These are phyloP conservation scores for Austroboletus niveus DNA, from an alignment of 1,284 basidiomycete genomes.

Conservation along the genomic window DNA sequence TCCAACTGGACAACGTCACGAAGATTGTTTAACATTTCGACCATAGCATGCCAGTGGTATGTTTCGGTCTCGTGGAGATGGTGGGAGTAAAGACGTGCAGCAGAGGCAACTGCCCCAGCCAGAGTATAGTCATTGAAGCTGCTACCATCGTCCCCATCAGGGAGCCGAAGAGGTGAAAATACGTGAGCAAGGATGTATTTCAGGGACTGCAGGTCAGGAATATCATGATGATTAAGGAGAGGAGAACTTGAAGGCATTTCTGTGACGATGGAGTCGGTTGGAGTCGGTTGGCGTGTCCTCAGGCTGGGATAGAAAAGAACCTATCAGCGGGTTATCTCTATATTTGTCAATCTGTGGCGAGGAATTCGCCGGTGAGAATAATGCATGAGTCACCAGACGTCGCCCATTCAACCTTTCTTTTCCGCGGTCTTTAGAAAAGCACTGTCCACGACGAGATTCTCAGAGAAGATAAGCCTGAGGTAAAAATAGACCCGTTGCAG, in stretches of 20 bases:
- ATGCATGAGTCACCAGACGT: no score
- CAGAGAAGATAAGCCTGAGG: no score
- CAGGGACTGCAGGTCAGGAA: background rate
- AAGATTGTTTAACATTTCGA: conserved; percentile 11
- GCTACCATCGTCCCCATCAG: conserved; percentile 17
- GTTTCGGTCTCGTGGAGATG: background rate
- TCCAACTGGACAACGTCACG: background rate
- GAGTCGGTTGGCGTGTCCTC: no score
- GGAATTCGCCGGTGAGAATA: no score
- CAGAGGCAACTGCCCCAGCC: background rate
- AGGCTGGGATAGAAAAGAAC: no score
- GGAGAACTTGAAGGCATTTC: background rate
- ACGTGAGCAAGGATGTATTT: conserved; percentile 19
- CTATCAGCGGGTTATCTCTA: no score
- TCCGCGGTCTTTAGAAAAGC: no score
- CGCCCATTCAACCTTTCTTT: no score
- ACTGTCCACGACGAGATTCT: no score
- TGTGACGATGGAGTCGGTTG: no score
- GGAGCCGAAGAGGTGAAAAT: conserved; percentile 24
- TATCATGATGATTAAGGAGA: background rate
- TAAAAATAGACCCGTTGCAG: no score
- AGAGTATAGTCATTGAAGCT: conserved; percentile 12
- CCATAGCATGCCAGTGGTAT: conserved; percentile 5
- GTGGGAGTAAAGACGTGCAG: background rate
- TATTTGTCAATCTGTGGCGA: no score